phyloP scores from a whole-genome alignment of 2,329 filamentous ascomycete genomes.

The Leptographium procerum region DNA sequence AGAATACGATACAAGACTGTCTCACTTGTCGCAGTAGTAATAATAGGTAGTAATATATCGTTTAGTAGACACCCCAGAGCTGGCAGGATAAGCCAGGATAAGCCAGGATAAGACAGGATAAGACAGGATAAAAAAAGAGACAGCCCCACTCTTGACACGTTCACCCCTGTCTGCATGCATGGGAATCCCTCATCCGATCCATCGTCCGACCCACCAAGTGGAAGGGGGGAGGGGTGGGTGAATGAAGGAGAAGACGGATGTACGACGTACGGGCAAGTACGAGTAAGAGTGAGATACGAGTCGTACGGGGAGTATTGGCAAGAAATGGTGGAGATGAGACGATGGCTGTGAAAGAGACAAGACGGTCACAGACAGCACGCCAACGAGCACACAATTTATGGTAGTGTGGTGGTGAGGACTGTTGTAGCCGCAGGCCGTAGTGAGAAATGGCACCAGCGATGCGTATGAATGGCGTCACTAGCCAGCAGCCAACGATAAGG shows the following conservation, averaged over 20 bases:
- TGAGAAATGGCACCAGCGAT: neutral
- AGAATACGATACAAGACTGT: no score
- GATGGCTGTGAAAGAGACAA: neutral
- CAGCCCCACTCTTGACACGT: neutral
- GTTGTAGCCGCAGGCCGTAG: neutral
- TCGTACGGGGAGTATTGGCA: neutral
- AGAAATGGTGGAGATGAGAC: neutral
- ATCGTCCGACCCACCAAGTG: neutral
- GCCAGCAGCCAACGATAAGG: neutral
- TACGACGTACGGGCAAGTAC: no score
- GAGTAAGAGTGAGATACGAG: no score
- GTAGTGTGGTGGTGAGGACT: neutral
- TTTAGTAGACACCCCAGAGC: neutral
- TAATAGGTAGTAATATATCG: neutral
- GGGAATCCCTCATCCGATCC: no score
- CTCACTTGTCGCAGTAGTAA: no score
- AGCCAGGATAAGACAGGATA: no score
- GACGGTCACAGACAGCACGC: neutral
- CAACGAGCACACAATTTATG: neutral
- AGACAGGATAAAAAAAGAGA: neutral
- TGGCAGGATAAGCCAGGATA: no score
- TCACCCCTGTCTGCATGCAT: neutral
- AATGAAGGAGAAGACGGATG: no score
- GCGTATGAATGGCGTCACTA: neutral
- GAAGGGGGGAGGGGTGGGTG: no score